Conservation (phyloP, 2,329 filamentous ascomycete species). For the Xylaria sp. region DNA sequence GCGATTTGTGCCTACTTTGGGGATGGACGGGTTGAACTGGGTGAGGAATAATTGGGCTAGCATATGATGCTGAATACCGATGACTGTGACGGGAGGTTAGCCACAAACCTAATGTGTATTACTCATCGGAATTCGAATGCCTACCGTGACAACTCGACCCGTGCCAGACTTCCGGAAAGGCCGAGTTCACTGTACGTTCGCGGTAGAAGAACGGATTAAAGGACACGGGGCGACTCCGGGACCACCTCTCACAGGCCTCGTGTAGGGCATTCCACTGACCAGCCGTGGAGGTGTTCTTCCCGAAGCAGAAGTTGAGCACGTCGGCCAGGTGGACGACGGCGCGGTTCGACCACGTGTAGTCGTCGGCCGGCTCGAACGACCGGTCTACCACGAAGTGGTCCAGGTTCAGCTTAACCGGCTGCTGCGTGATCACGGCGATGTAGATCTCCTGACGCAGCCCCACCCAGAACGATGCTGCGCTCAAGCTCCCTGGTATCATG, state of each 20-base stretch:
- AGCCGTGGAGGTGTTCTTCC: constrained; percentile 40
- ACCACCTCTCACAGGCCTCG: constrained; percentile 51
- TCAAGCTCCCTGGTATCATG: constrained; percentile 46
- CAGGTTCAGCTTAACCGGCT: constrained; percentile 52
- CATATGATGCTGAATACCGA: constrained; percentile 63
- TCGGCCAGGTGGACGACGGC: constrained; percentile 66
- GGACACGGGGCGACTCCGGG: constrained; percentile 48
- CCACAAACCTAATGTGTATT: not conserved
- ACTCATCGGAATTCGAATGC: not conserved
- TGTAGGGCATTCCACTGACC: constrained; percentile 49
- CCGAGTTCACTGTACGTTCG: constrained; percentile 40
- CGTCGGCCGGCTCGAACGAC: constrained; percentile 50
- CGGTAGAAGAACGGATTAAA: constrained; percentile 58
- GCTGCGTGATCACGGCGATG: constrained; percentile 53
- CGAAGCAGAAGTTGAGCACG: constrained; percentile 65
- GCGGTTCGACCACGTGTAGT: constrained; percentile 62
- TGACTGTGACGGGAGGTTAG: constrained; percentile 43
- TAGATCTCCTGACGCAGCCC: constrained; percentile 63
- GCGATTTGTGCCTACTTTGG: constrained; percentile 48
- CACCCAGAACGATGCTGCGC: constrained; percentile 60
- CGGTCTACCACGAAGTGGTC: constrained; percentile 54
- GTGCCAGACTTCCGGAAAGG: constrained; percentile 63
- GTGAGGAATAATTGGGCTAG: constrained; percentile 59
- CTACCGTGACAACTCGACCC: constrained; percentile 57
- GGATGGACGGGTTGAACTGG: constrained; percentile 58